Evolutionary conservation across 768 basidiomycete genomes (phyloP), one percentile per base, ranked within the genome.

Genomic region (Phylloporus arenicola): DNA sequence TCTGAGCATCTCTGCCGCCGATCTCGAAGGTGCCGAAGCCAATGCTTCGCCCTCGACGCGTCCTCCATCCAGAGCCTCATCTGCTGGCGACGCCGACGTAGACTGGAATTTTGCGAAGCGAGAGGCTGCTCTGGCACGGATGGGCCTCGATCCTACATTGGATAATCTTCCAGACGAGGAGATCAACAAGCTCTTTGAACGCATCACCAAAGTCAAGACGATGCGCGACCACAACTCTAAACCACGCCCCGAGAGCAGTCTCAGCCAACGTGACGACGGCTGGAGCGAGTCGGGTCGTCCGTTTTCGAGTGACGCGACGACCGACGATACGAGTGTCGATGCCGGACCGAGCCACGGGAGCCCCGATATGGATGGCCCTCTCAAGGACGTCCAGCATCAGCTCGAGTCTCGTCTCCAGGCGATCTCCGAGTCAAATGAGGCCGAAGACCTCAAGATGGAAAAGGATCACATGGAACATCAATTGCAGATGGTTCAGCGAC

Each of bases 101-200:
- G 96, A 99, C 66, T 99, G 96, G 96, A 88, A 83, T n/a, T 98
- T 84, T 67, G 96, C 96, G 6, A 88, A 90, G 64, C 81, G 93
- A 8, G 96, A 99, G 69, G 93, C 93, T 6, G 94, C 92, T 3
- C 75, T 93, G 33, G 88, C 90, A 1, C 78, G 86, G 43, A 74
- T 96, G 16, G 93, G 93, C 3, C 69, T 90, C 30, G 91, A 95
- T 60, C 91, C 95, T 14, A 80, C 88, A 13, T 77, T 99, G 22
- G 92, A 98, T 67, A 90, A 86, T 60, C 78, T 99, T 20, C 91
- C 89, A 0, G 95, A 99, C 67, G 89, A 93, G 53, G 95, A 98
- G 63, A 76, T 99, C 44, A 91, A 92, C 75, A 91, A 88, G 59
- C 75, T 95, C 25, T 97, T 86, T 66, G 90, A 97, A 70, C 89